Evolutionary conservation across 768 basidiomycete genomes (phyloP).

Genomic region (Termitomyces sp.): DNA sequence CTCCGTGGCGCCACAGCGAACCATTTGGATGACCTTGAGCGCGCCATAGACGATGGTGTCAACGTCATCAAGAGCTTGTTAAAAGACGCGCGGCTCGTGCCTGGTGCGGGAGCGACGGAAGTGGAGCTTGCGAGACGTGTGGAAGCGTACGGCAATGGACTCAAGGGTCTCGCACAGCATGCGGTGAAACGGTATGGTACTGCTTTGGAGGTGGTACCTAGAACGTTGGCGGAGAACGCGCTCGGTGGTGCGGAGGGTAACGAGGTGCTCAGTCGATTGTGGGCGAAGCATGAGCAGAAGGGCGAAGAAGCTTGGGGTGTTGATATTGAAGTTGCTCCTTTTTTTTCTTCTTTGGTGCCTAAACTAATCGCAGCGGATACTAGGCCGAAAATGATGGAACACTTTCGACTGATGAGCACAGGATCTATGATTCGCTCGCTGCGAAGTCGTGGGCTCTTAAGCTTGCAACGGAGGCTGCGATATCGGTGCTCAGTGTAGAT

Average conservation of each 20-base stretch:
- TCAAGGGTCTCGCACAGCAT: not conserved
- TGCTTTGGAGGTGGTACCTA: not conserved
- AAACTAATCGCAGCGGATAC: not conserved
- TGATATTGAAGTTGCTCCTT: not conserved
- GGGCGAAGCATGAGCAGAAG: not conserved
- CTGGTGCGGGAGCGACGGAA: conserved; percentile 93
- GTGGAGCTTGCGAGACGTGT: conserved; percentile 85
- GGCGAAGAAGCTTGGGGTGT: not conserved
- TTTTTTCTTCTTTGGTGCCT: not conserved
- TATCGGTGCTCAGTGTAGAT: conserved; percentile 37
- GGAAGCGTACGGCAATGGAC: conserved; percentile 69
- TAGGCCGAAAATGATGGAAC: not conserved
- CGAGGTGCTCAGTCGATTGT: not conserved
- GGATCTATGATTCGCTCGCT: conserved; percentile 24
- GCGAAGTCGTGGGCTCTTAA: conserved; percentile 89
- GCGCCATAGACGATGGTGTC: conserved; percentile 93
- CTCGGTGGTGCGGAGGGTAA: not conserved
- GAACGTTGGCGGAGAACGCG: not conserved
- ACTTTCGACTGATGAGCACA: not conserved
- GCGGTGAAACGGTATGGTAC: not conserved
- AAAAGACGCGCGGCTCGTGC: conserved; percentile 85
- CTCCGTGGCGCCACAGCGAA: conserved; percentile 93
- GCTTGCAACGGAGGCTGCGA: conserved; percentile 86
- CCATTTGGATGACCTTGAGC: conserved; percentile 91
- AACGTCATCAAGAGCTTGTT: conserved; percentile 36